Evolutionary conservation across 352 stramenopile genomes (phyloP), one percentile per base, ranked within the genome.

Genomic region (Globisporangium lucens): DNA sequence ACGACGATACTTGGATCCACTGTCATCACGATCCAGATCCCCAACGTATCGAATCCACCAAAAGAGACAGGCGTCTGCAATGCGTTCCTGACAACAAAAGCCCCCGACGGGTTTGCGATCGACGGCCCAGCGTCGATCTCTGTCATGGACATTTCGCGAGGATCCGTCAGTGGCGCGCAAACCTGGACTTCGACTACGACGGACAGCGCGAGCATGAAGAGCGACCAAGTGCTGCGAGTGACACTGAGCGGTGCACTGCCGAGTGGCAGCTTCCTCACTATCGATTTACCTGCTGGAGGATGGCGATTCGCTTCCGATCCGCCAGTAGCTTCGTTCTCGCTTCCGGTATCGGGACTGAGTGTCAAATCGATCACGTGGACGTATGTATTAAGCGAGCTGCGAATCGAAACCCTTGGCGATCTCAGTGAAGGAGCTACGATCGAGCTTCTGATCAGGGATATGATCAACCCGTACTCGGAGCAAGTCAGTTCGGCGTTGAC

Each of bases 401-500:
- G 61, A 27, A 68, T 90, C 29, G 67, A 74, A 55, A 89, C 77
- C 0, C 35, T 29, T 13, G 83, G 83, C 2, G 67, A 76, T 65
- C 56, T 91, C 15, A 60, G 7, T 12, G 76, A 87, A 70, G 72
- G 56, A 4, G 72, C 73, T 6, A 8, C 56, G 3, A 65, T 89
- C 15, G 70, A 83, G 30, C 24, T 91, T 1, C 27, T 84, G 2
- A 60, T 90, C 3, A 60, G 81, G 5, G 73, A 78, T 36, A 78
- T 91, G 66, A 73, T 85, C 17, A 91, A 85, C 63, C 83, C 81
- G 13, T 91, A 77, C 56, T 67, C 71, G 5, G 69, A 70, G 17
- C 67, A 78, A 24, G 1, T 30, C 2, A 56, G 65, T 8, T n/a
- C 20, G 2, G 53, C 29, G 1, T 71, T 84, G 22, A 66, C 27